phyloP scores from a whole-genome alignment of 768 basidiomycete species.

The Panaeolus cyanescens region DNA sequence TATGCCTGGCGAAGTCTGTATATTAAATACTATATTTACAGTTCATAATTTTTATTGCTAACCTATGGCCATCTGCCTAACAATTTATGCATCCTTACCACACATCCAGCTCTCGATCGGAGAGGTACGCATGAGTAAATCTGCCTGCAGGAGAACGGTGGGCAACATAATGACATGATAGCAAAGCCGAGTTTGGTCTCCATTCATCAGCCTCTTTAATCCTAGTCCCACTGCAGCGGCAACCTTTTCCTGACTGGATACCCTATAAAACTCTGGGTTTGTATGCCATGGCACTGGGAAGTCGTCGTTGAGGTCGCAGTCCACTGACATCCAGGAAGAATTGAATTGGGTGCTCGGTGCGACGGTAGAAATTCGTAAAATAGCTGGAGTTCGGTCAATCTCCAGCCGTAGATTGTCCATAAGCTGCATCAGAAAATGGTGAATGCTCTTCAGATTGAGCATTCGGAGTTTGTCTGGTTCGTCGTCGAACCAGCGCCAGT shows the following conservation, averaged over 20 bases:
- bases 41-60: too few species aligned
- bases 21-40: too few species aligned
- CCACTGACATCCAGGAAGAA: background rate
- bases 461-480: too few species aligned
- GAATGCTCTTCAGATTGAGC: background rate
- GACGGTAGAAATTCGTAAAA: background rate
- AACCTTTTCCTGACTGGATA: background rate
- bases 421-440: background rate
- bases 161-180: background rate
- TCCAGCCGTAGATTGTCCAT: background rate
- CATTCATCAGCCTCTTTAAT: background rate
- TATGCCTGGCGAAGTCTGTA: too few species aligned
- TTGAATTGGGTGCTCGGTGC: background rate
- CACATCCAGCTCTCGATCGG: background rate
- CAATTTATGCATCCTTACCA: too few species aligned
- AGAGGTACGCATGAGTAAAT: background rate
- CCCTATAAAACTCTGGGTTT: background rate
- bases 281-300: background rate
- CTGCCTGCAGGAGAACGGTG: background rate
- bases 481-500: background rate
- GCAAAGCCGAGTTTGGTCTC: background rate
- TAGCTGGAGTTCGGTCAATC: background rate
- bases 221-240: background rate
- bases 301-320: too few species aligned
- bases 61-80: too few species aligned